These are phyloP conservation scores for Chaetothyriales sp. DNA, from an alignment of 2,329 filamentous ascomycete species.

Conservation along the genomic window DNA sequence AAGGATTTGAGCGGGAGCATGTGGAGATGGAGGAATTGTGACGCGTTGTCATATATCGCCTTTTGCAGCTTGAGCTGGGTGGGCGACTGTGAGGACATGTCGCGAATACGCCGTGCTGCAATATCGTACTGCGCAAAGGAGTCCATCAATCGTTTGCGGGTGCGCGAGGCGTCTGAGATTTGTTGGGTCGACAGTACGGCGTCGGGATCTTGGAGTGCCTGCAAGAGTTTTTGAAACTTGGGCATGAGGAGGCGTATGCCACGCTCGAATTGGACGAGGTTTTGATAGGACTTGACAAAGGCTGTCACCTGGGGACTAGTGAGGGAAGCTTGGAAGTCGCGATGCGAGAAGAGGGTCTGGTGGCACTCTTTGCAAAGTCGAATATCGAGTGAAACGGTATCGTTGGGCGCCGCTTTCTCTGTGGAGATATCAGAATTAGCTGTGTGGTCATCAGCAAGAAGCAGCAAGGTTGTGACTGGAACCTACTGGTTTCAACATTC, in stretches of 20 bases:
- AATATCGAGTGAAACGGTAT: slow-evolving; percentile 56
- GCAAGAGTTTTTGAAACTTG: slow-evolving; percentile 65
- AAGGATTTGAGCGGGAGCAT: slow-evolving; percentile 76
- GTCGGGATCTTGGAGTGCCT: slow-evolving; percentile 58
- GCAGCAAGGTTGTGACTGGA: not conserved
- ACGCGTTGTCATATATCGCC: slow-evolving; percentile 69
- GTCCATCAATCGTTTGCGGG: slow-evolving; percentile 78
- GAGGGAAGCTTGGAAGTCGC: slow-evolving; percentile 63
- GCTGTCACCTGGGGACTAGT: slow-evolving; percentile 48
- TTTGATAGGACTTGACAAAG: slow-evolving; percentile 55
- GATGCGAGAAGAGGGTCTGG: slow-evolving; percentile 54
- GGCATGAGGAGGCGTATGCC: slow-evolving; percentile 73
- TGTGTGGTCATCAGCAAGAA: slow-evolving; percentile 13
- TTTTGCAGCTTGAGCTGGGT: slow-evolving; percentile 65
- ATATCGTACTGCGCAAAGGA: slow-evolving; percentile 78
- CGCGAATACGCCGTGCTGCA: slow-evolving; percentile 66
- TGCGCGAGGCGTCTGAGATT: slow-evolving; percentile 72
- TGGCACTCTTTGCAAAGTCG: slow-evolving; percentile 89
- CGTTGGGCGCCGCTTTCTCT: slow-evolving; percentile 24
- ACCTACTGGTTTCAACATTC: slow-evolving; percentile 54
- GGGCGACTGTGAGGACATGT: slow-evolving; percentile 57
- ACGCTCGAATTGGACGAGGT: slow-evolving; percentile 71
- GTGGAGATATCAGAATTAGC: slow-evolving; percentile 12
- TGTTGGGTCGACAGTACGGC: slow-evolving; percentile 53
- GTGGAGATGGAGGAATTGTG: slow-evolving; percentile 70